phyloP scores from a whole-genome alignment of 495 filamentous ascomycete genomes.

The Aspergillus avenaceus region DNA sequence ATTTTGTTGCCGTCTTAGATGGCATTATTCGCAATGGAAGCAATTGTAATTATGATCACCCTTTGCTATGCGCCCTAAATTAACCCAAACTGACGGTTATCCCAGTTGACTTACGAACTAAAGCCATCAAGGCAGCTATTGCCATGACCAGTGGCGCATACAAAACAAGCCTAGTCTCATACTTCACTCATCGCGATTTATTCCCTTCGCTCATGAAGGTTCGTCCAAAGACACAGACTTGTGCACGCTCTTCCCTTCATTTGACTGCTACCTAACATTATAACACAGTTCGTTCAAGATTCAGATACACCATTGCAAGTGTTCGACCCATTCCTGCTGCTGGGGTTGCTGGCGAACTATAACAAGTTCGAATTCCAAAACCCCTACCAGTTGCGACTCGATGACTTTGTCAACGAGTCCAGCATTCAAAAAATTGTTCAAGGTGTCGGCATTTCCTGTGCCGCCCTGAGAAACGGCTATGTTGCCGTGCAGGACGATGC shows the following conservation, averaged over 20 bases:
- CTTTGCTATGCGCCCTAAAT: too few relatives aligned
- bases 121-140: conserved; percentile 76
- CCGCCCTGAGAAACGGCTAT: conserved; percentile 65
- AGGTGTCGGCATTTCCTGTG: conserved; percentile 68
- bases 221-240: conserved; percentile 8
- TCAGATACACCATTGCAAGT: conserved; percentile 57
- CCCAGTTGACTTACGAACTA: conserved; percentile 67
- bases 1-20: conserved; percentile 83
- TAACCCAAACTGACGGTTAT: conserved; percentile 7
- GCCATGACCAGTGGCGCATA: conserved; percentile 89
- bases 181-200: conserved; percentile 91
- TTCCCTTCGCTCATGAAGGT: conserved; percentile 97
- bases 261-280: not conserved
- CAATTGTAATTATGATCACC: conserved; percentile 61
- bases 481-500: conserved; percentile 88
- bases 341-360: conserved; percentile 94
- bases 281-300: conserved; percentile 75
- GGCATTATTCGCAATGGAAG: conserved; percentile 73
- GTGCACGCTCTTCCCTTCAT: not conserved
- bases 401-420: conserved; percentile 93
- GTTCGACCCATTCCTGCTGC: conserved; percentile 72
- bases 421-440: conserved; percentile 78
- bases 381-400: conserved; percentile 89
- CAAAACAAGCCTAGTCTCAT: conserved; percentile 87
- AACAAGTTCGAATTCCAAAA: conserved; percentile 99